A percentile compares a stretch with the other conserved stretches of the same genome.
These are phyloP conservation scores for Aegilops umbellulata DNA, from an alignment of 176 grass and related monocot species.

Conservation along the genomic window DNA sequence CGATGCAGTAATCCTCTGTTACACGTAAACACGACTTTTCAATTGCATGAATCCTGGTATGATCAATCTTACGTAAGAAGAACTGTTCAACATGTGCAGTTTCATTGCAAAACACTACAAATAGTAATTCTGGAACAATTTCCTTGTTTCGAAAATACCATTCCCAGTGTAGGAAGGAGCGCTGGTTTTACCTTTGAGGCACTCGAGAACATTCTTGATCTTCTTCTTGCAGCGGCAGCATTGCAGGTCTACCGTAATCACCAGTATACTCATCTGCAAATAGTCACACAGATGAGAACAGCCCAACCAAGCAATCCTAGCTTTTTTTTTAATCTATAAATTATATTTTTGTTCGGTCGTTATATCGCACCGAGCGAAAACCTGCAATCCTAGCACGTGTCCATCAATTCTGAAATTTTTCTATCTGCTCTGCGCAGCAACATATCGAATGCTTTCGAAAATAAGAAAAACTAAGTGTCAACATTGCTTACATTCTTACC, in stretches of 20 bases:
- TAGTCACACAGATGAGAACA: neutral
- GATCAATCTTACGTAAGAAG: too few species aligned
- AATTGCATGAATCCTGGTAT: too few species aligned
- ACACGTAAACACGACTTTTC: neutral
- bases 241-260: slow-evolving; percentile 22
- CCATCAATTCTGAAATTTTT: neutral
- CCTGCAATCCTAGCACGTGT: neutral
- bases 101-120: neutral
- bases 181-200: slow-evolving; percentile 13
- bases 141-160: neutral
- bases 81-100: neutral
- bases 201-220: slow-evolving; percentile 26
- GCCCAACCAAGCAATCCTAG: neutral
- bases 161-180: neutral
- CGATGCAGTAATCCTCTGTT: slow-evolving; percentile 33
- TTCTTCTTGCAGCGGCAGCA: slow-evolving; percentile 26
- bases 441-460: neutral
- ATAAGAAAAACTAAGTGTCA: neutral
- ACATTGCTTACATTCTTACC: neutral
- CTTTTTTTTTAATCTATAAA: too few species aligned
- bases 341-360: too few species aligned
- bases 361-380: too few species aligned
- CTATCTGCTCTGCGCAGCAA: neutral
- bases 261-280: slow-evolving; percentile 37
- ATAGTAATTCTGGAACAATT: neutral